Evolutionary conservation across 106 monocot species (phyloP), one percentile per base, ranked within the genome.

Genomic region (Dioscorea alata): DNA sequence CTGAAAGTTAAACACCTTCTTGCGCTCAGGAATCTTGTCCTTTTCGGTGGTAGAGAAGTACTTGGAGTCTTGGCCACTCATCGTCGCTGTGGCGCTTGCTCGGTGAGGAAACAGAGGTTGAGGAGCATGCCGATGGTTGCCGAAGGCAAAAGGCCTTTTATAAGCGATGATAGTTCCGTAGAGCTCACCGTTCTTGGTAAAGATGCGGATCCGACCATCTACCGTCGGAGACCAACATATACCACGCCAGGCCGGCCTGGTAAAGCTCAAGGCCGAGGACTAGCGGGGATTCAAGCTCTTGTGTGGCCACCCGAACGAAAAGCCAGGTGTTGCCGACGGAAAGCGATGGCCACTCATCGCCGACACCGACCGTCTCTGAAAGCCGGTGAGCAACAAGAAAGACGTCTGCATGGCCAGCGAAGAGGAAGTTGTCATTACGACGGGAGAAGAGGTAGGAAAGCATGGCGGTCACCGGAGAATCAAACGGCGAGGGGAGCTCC

Each of bases 21-120:
- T n/a, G n/a, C n/a, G n/a, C n/a, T n/a, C n/a, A n/a, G n/a, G n/a
- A n/a, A n/a, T n/a, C n/a, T n/a, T n/a, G n/a, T n/a, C n/a, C n/a
- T n/a, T n/a, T n/a, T n/a, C n/a, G n/a, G n/a, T n/a, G n/a, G n/a
- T n/a, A n/a, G n/a, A n/a, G n/a, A n/a, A n/a, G n/a, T n/a, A n/a
- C n/a, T n/a, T n/a, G n/a, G n/a, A n/a, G n/a, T n/a, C n/a, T n/a
- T n/a, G n/a, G n/a, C n/a, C n/a, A n/a, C n/a, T n/a, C n/a, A n/a
- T n/a, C n/a, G n/a, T n/a, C n/a, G n/a, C n/a, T n/a, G n/a, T n/a
- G 4, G 92, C 92, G 9, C 88, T 86, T 15, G 76, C 76, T 83
- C 97, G 1, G 92, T 97, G 32, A 97, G 71, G 82, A 97, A 92
- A n/a, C n/a, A n/a, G n/a, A n/a, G n/a, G n/a, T n/a, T n/a, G 24